Evolutionary conservation across 177 flowering plant genomes (phyloP).

Genomic region (Vitis hybrid): DNA sequence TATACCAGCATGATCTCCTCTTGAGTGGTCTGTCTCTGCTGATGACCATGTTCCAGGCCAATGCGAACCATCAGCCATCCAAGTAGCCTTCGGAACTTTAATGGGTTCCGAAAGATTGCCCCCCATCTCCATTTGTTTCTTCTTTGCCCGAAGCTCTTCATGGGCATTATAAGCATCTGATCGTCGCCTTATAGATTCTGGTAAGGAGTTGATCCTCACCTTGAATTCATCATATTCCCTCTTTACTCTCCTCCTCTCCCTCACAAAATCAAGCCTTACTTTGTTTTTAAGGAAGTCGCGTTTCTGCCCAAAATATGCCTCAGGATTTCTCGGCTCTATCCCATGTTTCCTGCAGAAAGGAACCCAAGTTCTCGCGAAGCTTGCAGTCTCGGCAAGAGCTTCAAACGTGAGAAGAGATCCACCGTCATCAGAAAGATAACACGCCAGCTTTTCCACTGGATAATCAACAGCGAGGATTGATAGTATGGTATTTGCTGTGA

Average conservation of each 20-base stretch:
- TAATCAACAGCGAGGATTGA: constrained; percentile 88
- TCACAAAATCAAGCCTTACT: constrained; percentile 70
- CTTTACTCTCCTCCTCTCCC: constrained; percentile 80
- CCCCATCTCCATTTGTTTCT: constrained; percentile 65
- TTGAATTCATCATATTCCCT: constrained; percentile 93
- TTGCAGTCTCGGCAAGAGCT: constrained; percentile 87
- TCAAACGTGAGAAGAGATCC: constrained; percentile 83
- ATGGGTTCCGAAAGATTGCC: constrained; percentile 42
- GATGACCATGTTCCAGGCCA: constrained; percentile 93
- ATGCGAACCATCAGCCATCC: constrained; percentile 95
- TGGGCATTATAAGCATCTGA: constrained; percentile 88
- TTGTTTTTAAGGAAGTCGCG: constrained; percentile 78
- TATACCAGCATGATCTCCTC: constrained; percentile 86
- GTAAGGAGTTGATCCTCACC: constrained; percentile 81
- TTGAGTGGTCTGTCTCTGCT: constrained; percentile 59
- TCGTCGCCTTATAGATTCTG: constrained; percentile 77
- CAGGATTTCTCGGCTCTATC: constrained; percentile 82
- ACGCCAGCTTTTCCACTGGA: constrained; percentile 85
- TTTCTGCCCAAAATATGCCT: constrained; percentile 80
- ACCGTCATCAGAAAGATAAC: constrained; percentile 89
- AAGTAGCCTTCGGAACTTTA: constrained; percentile 75
- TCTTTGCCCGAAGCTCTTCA: constrained; percentile 63
- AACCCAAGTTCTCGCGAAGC: constrained; percentile 82
- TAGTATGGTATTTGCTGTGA: constrained; percentile 88
- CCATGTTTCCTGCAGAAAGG: constrained; percentile 80